These are phyloP conservation scores for Aspergillus arachidicola DNA, from an alignment of 2,329 filamentous ascomycete species.

Conservation along the genomic window DNA sequence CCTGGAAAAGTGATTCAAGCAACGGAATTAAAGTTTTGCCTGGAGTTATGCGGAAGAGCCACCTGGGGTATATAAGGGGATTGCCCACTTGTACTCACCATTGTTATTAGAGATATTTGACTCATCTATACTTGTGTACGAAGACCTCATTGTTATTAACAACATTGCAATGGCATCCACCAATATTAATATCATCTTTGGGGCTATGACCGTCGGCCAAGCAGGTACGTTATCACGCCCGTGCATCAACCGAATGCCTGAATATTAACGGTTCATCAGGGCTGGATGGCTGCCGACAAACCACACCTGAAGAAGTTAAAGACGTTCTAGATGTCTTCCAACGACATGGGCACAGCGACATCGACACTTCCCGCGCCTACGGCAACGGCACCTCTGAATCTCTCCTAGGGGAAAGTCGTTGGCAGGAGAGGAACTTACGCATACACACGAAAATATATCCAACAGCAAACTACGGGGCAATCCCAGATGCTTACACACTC, in stretches of 20 bases:
- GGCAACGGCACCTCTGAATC: slow-evolving; percentile 33
- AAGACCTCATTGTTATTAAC: no score
- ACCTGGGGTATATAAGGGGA: no score
- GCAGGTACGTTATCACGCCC: background rate
- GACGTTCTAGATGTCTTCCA: slow-evolving; percentile 26
- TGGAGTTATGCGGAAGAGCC: background rate
- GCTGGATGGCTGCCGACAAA: background rate
- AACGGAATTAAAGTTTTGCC: background rate
- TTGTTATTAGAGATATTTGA: no score
- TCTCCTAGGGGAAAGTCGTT: slow-evolving; percentile 38
- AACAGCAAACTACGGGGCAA: slow-evolving; percentile 5
- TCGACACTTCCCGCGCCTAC: slow-evolving; percentile 34
- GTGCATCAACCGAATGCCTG: background rate
- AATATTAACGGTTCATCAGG: background rate
- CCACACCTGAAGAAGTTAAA: background rate
- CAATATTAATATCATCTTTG: slow-evolving; percentile 3
- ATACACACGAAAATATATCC: slow-evolving; percentile 50
- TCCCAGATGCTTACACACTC: slow-evolving; percentile 26
- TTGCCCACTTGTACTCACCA: no score
- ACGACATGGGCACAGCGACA: slow-evolving; percentile 26
- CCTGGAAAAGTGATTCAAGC: no score
- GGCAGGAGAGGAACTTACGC: slow-evolving; percentile 39
- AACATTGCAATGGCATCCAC: background rate
- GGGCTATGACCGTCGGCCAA: slow-evolving; percentile 11
- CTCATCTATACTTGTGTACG: no score